Evolutionary conservation across 768 basidiomycete species (phyloP), one percentile per base, ranked within the genome.

Genomic region (Amanita exitialis): DNA sequence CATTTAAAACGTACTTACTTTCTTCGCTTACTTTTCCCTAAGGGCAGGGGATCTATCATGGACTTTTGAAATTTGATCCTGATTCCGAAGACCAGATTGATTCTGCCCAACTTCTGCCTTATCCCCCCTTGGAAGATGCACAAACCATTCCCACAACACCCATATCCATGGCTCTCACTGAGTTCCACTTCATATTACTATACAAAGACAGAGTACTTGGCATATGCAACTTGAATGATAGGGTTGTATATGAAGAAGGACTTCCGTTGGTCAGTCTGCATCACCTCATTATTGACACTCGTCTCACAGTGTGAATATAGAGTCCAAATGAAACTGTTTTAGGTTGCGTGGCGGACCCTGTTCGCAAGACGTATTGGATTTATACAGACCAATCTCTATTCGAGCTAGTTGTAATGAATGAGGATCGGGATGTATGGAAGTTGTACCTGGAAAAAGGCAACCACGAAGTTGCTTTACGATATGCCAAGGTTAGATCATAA

Each of bases 341-440:
- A 25, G 90, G 86, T 0, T 68, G 97, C 28, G 79, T 85, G 4
- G 77, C 86, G 7, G 96, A 99, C 66, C 87, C 86, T 15, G 82
- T 90, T 3, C 80, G 86, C 7, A 83, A 80, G 65, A 98, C 95
- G 12, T 94, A 86, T 59, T 99, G 96, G 96, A 78, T 93, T 1
- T 94, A 85, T 62, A 94, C 94, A 0, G 83, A 90, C 56, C 80
- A 83, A 54, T 86, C 90, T 0, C 75, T 99, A 16, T 93, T 89
- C 58, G 96, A 99, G 60, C 68, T 99, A 21, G 79, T 85, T 5
- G 75, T 90, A 9, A 74, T 75, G 6, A 91, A 94, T 58, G 96
- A 99, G 69, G 88, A 89, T 60, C 79, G 94, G 9, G 90, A 97
- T 62, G 83, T 99, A 6, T 99, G 96, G 96, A 82, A 82, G 60